phyloP scores from a whole-genome alignment of 495 filamentous ascomycete genomes.

The Lasiosphaeris hirsuta region DNA sequence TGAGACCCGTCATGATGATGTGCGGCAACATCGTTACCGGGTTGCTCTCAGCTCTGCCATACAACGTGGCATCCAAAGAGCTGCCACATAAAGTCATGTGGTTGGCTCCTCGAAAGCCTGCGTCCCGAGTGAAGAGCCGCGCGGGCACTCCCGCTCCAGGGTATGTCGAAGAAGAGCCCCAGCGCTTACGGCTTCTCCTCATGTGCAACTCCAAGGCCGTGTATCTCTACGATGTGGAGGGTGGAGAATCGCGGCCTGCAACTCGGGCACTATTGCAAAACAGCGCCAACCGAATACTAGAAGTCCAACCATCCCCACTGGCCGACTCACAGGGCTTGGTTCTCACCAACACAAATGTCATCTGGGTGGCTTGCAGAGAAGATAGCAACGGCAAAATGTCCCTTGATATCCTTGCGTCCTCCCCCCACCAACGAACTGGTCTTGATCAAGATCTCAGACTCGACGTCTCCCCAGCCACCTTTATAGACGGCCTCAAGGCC shows the following conservation, averaged over 20 bases:
- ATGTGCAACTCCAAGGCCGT: slow-evolving; percentile 18
- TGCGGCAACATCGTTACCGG: slow-evolving; percentile 26
- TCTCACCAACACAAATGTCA: slow-evolving; percentile 46
- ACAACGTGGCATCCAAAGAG: background rate
- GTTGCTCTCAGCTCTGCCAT: slow-evolving; percentile 16
- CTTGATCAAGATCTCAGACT: slow-evolving; percentile 35
- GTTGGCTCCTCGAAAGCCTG: slow-evolving; percentile 5
- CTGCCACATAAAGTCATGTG: slow-evolving; percentile 21
- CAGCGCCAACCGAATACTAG: slow-evolving; percentile 47
- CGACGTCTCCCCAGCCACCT: slow-evolving; percentile 25
- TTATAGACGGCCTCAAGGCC: slow-evolving; percentile 16
- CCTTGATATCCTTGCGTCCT: slow-evolving; percentile 34
- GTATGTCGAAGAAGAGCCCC: background rate
- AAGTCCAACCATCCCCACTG: slow-evolving; percentile 45
- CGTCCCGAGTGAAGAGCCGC: background rate
- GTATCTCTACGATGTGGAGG: slow-evolving; percentile 19
- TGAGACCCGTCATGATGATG: slow-evolving; percentile 23
- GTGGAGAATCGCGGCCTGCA: slow-evolving; percentile 2
- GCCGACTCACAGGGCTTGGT: slow-evolving; percentile 52
- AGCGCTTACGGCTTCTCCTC: slow-evolving; percentile 13
- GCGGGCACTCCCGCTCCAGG: background rate
- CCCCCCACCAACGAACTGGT: slow-evolving; percentile 44
- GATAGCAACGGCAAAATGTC: slow-evolving; percentile 11
- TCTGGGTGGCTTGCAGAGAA: slow-evolving; percentile 28
- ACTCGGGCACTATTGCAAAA: slow-evolving; percentile 12